Evolutionary conservation across 768 basidiomycete genomes (phyloP), one percentile per base, ranked within the genome.

Genomic region (Lactarius pseudohatsudake): DNA sequence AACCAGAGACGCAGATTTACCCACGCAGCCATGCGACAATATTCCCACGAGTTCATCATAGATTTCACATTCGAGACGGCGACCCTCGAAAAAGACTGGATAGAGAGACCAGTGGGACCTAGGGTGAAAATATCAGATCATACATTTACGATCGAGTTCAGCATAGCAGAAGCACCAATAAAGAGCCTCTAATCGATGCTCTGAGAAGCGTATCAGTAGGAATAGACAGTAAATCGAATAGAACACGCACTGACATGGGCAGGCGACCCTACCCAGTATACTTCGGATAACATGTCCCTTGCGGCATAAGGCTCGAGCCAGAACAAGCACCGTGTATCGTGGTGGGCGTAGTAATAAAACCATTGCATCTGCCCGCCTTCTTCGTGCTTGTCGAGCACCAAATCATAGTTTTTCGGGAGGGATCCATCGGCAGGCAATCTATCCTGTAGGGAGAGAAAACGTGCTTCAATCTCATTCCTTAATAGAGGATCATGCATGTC

Each of bases 261-360:
- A 45, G n/a, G 20, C 9, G 45, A 45, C 45, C 3, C 20, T 20
- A 45, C n/a, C 20, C 45, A 3, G 20, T 9, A 45, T 45, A 45
- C 45, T 45, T 45, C 45, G 9, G 45, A n/a, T n/a, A n/a, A n/a
- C 28, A 85, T 70, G 6, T 74, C 62, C 0, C 65, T 47, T 0
- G 79, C 77, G 0, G 78, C 71, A 62, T 79, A 81, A 0, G 76
- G 67, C 56, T 85, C 79, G 54, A 86, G 59, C 79, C 83, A 88
- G 66, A 87, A 45, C n/a, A 45, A n/a, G 20, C 45, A n/a, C 45
- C 45, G 45, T 45, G 20, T n/a, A 8, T 45, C 20, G 10, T 45
- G 45, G 45, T 15, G n/a, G 10, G 45, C 45, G 45, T 45, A 45
- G 45, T 45, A 45, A 45, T 86, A 86, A 69, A 77, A 53, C 66